Base-by-base conservation (phyloP, 805 yeast genomes). In the Lachancea sp. region DNA sequence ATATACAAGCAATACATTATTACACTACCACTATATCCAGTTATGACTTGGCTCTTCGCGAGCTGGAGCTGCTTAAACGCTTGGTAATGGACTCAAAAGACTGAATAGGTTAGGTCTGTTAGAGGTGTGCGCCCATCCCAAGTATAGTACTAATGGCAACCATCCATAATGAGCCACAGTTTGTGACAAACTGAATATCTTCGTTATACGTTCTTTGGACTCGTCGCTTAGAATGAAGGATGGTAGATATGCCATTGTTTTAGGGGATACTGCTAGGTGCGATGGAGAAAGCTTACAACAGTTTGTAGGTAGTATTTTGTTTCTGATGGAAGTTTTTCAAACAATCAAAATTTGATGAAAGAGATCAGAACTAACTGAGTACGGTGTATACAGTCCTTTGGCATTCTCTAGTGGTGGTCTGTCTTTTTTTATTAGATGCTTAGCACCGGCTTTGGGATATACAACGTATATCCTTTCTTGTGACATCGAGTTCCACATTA, bases 91-190 rank as follows among this genome's bases (percentile, higher is more conserved):
- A 12, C 65, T 58, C 36, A 62, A 55, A 39, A 62, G 39, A 38
- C 61, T 61, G 64, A 90, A 72, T 59, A 90, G 70, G 50, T 79
- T 78, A 48, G 97, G 97, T 67, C 83, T 85, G 65, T 82, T 83
- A 42, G 87, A 72, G 48, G 90, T 80, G 52, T 85, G 78, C 43
- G 75, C 64, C 88, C 88, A 83, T 35, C 92, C 98, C 54, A 92
- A 70, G 72, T 92, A 92, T 60, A 92, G 71, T 50, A 92, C 81
- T 61, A 92, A 83, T 42, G 98, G 98, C 56, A 92, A 81, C 86
- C 95, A 92, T 34, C 97, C 97, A 67, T 88, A 92, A 68, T 94
- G 98, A 44, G 90, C 84, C 56, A 83, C 74, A 39, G 86, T 83
- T 61, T 87, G 85, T 49, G 96, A 79, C 54, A 86, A 72, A 54